Base-by-base conservation (phyloP, 345 rosid genomes). In the Gossypium arboreum region DNA sequence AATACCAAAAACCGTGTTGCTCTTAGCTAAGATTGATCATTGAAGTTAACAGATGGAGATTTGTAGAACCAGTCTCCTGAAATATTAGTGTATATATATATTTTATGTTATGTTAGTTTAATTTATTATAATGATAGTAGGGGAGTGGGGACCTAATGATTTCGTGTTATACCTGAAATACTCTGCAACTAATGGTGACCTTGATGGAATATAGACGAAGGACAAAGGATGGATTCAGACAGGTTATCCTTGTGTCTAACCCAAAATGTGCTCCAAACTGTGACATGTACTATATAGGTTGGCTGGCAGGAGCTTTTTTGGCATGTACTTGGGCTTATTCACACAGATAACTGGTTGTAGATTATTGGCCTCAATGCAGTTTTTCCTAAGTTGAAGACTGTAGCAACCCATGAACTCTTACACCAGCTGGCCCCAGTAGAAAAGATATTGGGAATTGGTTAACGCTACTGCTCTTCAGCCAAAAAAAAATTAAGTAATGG, bases 141-240 rank as follows among this genome's bases (percentile, higher is more conserved):
- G 61, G 44, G 24, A 55, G 68, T 58, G 62, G 73, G 81, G 73
- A 56, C 78, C 73, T 12, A 17, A 22, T 24, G 17, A 27, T 68
- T 68, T 41, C 22, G 29, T 56, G 74, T 74, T 54, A 16, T 44
- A 52, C 20, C 6, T 13, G 24, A 47, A 20, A 13, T 12, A 13
- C 7, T 22, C 15, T 67, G 71, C 51, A n/a, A 25, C 12, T 20
- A 44, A 47, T 45, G 54, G 34, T 67, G 25, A 7, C 10, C 24
- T 67, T 47, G 39, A 45, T 24, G 55, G 55, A 45, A 47, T 67
- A 4, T 47, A 12, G 18, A 67, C 5, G 11, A 45, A 22, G 18
- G 71, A 67, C 56, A 47, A 20, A 18, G 56, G 24, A 24, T 67
- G 7, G 51, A 47, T 67, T 67, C 71, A 47, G 56, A 51, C 55